Evolutionary conservation across 768 basidiomycete species (phyloP).

Genomic region (Leccinellum albellum): DNA sequence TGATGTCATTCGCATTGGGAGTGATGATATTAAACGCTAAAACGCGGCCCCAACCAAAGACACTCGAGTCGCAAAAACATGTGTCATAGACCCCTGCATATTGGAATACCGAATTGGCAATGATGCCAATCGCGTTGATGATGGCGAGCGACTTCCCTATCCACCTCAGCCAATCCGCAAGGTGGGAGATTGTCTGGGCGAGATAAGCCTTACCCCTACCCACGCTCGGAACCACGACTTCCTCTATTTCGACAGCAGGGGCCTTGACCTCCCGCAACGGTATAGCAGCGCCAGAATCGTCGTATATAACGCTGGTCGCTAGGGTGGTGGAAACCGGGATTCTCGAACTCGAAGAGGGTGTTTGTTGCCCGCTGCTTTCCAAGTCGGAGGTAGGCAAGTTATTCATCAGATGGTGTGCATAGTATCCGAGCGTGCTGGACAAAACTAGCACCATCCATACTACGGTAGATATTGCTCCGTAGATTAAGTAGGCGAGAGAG

Average conservation of each 20-base stretch:
- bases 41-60: conserved; percentile 13
- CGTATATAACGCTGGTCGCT: too few species aligned
- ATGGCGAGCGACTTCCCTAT: conserved; percentile 27
- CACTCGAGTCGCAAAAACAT: conserved; percentile 32
- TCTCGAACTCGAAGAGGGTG: background rate
- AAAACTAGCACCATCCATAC: conserved; percentile 30
- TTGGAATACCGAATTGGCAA: conserved; percentile 30
- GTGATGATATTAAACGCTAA: conserved; percentile 31
- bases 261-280: background rate
- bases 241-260: background rate
- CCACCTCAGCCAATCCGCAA: conserved; percentile 24
- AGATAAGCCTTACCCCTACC: background rate
- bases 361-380: background rate
- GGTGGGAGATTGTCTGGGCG: background rate
- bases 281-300: background rate
- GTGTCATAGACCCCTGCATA: conserved; percentile 24
- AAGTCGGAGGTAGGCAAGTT: background rate
- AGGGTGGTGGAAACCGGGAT: background rate
- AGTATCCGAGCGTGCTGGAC: conserved; percentile 28
- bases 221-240: background rate
- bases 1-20: conserved; percentile 14
- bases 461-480: conserved; percentile 25
- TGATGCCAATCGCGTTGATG: conserved; percentile 24
- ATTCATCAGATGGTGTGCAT: conserved; percentile 8
- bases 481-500: conserved; percentile 30